Evolutionary conservation across 2,329 filamentous ascomycete species (phyloP).

Genomic region (Ophiostoma sp.): DNA sequence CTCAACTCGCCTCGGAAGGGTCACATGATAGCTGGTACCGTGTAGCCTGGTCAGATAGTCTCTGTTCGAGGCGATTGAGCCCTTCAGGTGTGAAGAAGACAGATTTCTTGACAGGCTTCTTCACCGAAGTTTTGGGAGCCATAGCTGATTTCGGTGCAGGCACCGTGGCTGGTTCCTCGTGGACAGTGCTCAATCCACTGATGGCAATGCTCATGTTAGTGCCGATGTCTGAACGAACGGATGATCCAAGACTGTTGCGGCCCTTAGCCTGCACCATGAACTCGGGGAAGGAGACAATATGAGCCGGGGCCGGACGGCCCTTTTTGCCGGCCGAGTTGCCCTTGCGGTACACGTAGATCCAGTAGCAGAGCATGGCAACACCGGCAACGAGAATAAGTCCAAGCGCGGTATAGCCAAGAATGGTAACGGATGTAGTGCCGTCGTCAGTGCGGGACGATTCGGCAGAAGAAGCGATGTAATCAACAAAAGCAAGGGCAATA

Average conservation of each 20-base stretch:
- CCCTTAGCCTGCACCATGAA: neutral
- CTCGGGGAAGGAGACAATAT: neutral
- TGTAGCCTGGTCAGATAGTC: neutral
- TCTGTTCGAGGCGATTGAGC: neutral
- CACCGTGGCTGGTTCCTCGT: neutral
- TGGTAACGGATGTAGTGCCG: neutral
- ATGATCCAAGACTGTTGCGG: neutral
- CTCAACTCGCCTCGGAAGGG: neutral
- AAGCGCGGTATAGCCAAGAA: neutral
- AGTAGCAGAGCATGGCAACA: neutral
- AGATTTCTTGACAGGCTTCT: neutral
- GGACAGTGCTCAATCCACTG: neutral
- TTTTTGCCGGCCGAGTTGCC: neutral
- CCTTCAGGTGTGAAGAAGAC: neutral
- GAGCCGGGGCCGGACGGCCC: too few species aligned
- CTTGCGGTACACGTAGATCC: neutral
- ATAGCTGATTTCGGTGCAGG: neutral
- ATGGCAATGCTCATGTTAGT: neutral
- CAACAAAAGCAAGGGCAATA: neutral
- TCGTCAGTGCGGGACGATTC: neutral
- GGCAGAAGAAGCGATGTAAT: neutral
- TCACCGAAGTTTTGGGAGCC: neutral
- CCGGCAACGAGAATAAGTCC: neutral
- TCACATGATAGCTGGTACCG: neutral
- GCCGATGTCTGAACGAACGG: neutral